A percentile compares a stretch with the other conserved stretches of the same genome.
Evolutionary conservation across 2,329 filamentous ascomycete genomes (phyloP).

Genomic region (Westerdykella ornata): DNA sequence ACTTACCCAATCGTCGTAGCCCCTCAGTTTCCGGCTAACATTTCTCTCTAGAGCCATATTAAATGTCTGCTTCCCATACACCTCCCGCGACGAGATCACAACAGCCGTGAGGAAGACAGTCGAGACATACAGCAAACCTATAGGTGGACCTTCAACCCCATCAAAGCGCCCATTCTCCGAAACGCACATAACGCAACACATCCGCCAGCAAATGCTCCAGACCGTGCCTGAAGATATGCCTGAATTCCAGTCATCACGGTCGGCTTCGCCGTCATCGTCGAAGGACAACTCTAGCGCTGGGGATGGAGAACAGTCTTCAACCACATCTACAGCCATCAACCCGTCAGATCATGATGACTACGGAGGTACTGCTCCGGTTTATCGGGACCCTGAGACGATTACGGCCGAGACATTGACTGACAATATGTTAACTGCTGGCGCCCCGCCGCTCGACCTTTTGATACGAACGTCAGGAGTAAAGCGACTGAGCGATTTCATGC

Average conservation of each 20-base stretch:
- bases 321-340: conserved; percentile 37
- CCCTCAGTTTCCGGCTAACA: background rate
- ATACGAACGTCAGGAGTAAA: conserved; percentile 90
- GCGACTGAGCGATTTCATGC: conserved; percentile 92
- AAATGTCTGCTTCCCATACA: conserved; percentile 98
- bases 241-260: conserved; percentile 24
- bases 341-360: conserved; percentile 28
- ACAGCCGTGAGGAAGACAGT: conserved; percentile 83
- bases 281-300: conserved; percentile 29
- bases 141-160: conserved; percentile 48
- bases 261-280: conserved; percentile 32
- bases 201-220: conserved; percentile 50
- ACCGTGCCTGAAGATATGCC: conserved; percentile 32
- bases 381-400: conserved; percentile 79
- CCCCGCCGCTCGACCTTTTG: conserved; percentile 84
- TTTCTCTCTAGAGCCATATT: conserved; percentile 52
- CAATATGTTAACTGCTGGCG: conserved; percentile 80
- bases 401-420: conserved; percentile 72
- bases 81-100: conserved; percentile 90
- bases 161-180: conserved; percentile 71
- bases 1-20: conserved; percentile 17
- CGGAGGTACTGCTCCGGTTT: conserved; percentile 12
- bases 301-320: conserved; percentile 24
- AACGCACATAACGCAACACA: conserved; percentile 77
- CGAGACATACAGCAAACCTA: conserved; percentile 71